Evolutionary conservation across 139 green algal genomes (phyloP), one percentile per base, ranked within the genome.

Genomic region (Astrephomene gubernaculifera): DNA sequence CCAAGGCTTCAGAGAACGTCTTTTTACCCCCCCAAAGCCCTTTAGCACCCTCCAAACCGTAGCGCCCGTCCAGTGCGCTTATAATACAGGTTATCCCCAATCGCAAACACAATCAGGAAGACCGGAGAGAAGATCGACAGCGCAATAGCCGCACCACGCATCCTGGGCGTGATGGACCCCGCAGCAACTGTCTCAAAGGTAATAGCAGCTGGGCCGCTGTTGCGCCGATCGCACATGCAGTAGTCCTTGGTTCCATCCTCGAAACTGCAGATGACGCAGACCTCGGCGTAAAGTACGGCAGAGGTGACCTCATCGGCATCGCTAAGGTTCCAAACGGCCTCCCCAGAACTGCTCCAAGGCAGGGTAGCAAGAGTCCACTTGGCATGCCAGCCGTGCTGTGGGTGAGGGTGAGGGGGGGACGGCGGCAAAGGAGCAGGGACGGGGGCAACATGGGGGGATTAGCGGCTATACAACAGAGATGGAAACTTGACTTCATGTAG

Each of bases 121-220:
- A 89, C n/a, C 10, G 81, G 73, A 38, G 72, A 39, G 49, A 86
- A 80, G 31, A 91, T 54, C 27, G 80, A 83, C 43, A 91, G 33
- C n/a, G 88, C 79, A 53, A 89, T 91, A 60, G 88, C 79, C 14
- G 81, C 84, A 36, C 72, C 85, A 24, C 44, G 68, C 83, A 91
- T 87, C 43, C 43, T 52, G 6, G 71, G 64, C 0, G 88, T 91
- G 65, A 89, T 89, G 67, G 70, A 79, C 35, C 39, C 54, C 9
- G 79, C 27, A 9, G 84, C 88, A 0, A 57, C 44, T 1, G 83
- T 86, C 76, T 86, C 53, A 27, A 91, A 41, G 41, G 79, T 86
- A 4, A 78, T 64, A 12, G 29, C 49, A n/a, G 45, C 52, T 65
- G n/a, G n/a, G 74, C 19, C 60, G 22, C 36, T 36, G 73, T 69